Percentiles rank a stretch among this genome's conserved stretches.
phyloP scores from a whole-genome alignment of 2,329 filamentous ascomycete species.

The Drechslerella stenobrocha region DNA sequence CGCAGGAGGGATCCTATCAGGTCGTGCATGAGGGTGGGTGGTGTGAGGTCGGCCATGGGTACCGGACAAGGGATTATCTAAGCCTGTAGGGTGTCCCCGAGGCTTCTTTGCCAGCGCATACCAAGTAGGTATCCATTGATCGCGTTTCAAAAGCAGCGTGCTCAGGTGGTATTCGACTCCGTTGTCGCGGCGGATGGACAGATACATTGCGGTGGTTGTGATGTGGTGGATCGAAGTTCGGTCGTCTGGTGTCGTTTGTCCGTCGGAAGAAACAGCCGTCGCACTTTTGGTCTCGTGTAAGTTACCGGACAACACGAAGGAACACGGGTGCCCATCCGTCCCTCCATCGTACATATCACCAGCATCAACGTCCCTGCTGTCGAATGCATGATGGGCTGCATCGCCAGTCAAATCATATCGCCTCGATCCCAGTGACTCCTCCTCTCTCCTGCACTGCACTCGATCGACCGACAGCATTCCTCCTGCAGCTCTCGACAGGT shows the following conservation, averaged over 20 bases:
- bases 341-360: no score
- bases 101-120: neutral
- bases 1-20: slow-evolving; percentile 23
- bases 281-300: no score
- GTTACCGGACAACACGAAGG: no score
- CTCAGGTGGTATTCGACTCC: neutral
- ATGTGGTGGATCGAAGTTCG: no score
- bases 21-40: slow-evolving; percentile 23
- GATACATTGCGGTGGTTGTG: no score
- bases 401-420: neutral
- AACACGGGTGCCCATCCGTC: no score
- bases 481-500: slow-evolving; percentile 5
- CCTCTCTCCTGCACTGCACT: neutral
- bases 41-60: slow-evolving; percentile 9
- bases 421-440: neutral
- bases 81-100: slow-evolving; percentile 1
- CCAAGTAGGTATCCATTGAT: slow-evolving; percentile 4
- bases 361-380: slow-evolving; percentile 1
- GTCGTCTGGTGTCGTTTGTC: no score
- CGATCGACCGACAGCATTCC: neutral
- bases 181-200: neutral
- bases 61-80: slow-evolving; percentile 41
- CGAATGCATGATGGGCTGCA: neutral
- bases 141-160: neutral
- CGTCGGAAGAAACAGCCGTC: no score